Evolutionary conservation across 78 protist genomes (phyloP).

Genomic region (Dictyostelium brefeldianum): DNA sequence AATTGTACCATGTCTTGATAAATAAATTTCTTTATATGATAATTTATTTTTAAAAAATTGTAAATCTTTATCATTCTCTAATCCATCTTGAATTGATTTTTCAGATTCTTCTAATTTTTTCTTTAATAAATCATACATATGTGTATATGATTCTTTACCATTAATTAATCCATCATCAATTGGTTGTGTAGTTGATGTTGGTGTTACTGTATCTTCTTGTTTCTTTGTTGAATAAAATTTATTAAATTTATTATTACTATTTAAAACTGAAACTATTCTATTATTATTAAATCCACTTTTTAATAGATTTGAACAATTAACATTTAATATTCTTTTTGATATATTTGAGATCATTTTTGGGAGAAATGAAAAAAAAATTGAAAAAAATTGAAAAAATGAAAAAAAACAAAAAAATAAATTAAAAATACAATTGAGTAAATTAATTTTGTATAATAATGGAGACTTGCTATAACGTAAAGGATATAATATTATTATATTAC

Average conservation of each 20-base stretch:
- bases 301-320: background rate
- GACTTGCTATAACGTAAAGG: no score
- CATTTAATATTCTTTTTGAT: background rate
- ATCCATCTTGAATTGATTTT: background rate
- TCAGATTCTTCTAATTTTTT: background rate
- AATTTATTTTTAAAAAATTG: background rate
- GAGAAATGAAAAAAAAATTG: no score
- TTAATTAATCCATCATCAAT: background rate
- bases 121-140: background rate
- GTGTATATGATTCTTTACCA: background rate
- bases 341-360: background rate
- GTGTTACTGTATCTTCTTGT: background rate
- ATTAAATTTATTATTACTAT: background rate
- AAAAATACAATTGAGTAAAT: no score
- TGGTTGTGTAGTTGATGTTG: background rate
- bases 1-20: slow-evolving; percentile 1
- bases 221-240: slow-evolving; percentile 2
- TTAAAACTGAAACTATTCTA: no score
- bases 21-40: background rate
- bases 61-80: background rate
- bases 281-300: background rate
- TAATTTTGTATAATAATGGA: no score
- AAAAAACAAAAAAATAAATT: no score
- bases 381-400: no score
- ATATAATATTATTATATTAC: no score